Conservation (phyloP, 129 eudicot genomes). For the Artemisia argyi region DNA sequence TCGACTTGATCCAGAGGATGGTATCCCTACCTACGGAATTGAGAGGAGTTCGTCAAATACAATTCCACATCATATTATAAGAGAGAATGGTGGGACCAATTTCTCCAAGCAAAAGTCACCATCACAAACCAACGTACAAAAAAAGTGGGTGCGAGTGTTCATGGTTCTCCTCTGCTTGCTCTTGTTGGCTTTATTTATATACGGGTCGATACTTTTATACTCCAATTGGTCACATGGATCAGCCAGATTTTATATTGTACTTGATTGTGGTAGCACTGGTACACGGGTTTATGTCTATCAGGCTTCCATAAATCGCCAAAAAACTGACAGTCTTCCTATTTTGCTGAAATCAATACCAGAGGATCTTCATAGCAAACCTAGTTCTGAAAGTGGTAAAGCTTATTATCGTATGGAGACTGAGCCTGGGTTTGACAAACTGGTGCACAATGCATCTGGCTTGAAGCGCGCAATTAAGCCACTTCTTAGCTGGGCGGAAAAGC, state of each 20-base stretch:
- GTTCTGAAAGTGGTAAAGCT: constrained; percentile 70
- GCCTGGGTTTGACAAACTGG: constrained; percentile 93
- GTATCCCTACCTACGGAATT: constrained; percentile 35
- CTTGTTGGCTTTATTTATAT: constrained; percentile 49
- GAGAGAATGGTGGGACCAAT: constrained; percentile 65
- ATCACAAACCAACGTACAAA: constrained; percentile 39
- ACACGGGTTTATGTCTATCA: constrained; percentile 87
- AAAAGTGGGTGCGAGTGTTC: constrained; percentile 63
- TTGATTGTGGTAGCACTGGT: constrained; percentile 99
- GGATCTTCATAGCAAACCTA: constrained; percentile 53
- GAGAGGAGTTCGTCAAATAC: constrained; percentile 35
- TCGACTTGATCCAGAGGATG: constrained; percentile 68
- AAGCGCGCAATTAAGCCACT: constrained; percentile 80
- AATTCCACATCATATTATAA: constrained; percentile 37
- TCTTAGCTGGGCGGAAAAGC: constrained; percentile 83
- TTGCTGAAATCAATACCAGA: constrained; percentile 76
- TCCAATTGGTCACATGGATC: constrained; percentile 62
- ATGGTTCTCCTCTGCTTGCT: constrained; percentile 55
- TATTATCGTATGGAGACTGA: constrained; percentile 96
- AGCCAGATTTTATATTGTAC: constrained; percentile 74
- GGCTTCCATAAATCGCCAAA: constrained; percentile 62
- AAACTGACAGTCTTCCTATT: constrained; percentile 63
- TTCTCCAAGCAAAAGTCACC: constrained; percentile 76
- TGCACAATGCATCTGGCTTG: constrained; percentile 74
- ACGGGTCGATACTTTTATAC: constrained; percentile 43